phyloP scores from a whole-genome alignment of 2,329 filamentous ascomycete species.

The Ophiostoma ips region DNA sequence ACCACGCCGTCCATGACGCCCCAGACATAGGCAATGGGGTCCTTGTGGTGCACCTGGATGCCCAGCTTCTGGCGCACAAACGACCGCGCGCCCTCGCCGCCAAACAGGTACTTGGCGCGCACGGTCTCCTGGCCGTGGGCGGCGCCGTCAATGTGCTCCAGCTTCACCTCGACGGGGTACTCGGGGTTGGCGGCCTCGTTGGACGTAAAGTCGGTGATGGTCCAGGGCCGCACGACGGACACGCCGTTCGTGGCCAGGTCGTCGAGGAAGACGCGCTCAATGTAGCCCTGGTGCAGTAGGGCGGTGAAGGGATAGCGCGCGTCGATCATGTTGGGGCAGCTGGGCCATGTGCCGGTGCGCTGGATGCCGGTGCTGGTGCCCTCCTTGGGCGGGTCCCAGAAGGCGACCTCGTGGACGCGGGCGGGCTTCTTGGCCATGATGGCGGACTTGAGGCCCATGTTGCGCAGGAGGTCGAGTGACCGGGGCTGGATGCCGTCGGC shows the following conservation, averaged over 20 bases:
- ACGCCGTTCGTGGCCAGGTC: slow-evolving; percentile 50
- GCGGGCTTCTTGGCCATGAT: slow-evolving; percentile 83
- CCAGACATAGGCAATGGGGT: slow-evolving; percentile 60
- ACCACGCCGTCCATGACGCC: slow-evolving; percentile 64
- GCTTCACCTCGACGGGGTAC: slow-evolving; percentile 68
- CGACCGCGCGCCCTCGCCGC: slow-evolving; percentile 57
- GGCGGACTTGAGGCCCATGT: slow-evolving; percentile 76
- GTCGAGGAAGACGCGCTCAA: slow-evolving; percentile 54
- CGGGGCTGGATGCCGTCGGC: slow-evolving; percentile 88
- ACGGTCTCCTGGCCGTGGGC: slow-evolving; percentile 44
- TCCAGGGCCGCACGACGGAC: slow-evolving; percentile 50
- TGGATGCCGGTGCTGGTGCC: slow-evolving; percentile 42
- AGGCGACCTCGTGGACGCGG: slow-evolving; percentile 66
- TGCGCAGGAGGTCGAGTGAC: slow-evolving; percentile 72
- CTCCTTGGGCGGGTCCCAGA: slow-evolving; percentile 51
- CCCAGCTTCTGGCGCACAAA: slow-evolving; percentile 49
- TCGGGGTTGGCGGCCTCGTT: slow-evolving; percentile 34
- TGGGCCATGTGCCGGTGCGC: slow-evolving; percentile 65
- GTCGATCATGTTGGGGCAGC: slow-evolving; percentile 72
- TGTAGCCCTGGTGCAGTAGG: slow-evolving; percentile 56
- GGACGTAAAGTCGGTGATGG: slow-evolving; percentile 45
- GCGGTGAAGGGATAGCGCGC: slow-evolving; percentile 59
- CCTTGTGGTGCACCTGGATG: slow-evolving; percentile 58
- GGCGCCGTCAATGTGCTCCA: slow-evolving; percentile 64
- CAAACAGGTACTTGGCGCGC: slow-evolving; percentile 55